Percentiles rank a stretch among this genome's conserved stretches.
These are phyloP conservation scores for Chaetomium sp. DNA, from an alignment of 2,329 filamentous ascomycete genomes.

Conservation along the genomic window DNA sequence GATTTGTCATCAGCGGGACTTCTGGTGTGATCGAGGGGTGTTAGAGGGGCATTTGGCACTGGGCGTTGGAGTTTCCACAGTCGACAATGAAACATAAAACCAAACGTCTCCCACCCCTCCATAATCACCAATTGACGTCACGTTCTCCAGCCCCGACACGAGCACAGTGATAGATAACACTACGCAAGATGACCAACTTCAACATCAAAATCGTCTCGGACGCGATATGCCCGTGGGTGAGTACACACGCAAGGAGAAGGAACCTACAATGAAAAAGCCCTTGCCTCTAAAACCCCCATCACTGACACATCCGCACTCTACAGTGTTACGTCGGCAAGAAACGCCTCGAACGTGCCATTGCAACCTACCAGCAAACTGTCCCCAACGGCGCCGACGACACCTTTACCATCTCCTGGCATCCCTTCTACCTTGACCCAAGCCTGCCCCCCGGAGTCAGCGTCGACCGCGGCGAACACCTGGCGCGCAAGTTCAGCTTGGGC, in stretches of 20 bases:
- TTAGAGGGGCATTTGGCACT: background rate
- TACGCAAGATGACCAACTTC: constrained; percentile 60
- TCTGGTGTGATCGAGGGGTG: background rate
- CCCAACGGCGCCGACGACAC: constrained; percentile 55
- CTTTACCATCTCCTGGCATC: constrained; percentile 67
- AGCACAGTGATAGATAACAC: background rate
- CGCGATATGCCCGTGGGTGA: constrained; percentile 63
- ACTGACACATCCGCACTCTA: background rate
- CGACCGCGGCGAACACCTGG: constrained; percentile 47
- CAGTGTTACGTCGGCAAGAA: constrained; percentile 76
- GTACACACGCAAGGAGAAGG: constrained; percentile 16
- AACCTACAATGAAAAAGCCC: too few species aligned
- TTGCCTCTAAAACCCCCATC: background rate
- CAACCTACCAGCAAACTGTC: constrained; percentile 55
- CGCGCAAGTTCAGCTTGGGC: constrained; percentile 53
- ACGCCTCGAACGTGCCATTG: constrained; percentile 66
- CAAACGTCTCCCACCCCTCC: too few species aligned
- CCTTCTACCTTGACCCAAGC: constrained; percentile 73
- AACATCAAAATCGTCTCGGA: constrained; percentile 75
- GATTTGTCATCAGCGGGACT: constrained; percentile 7
- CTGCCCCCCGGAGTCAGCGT: constrained; percentile 39
- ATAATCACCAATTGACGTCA: too few species aligned
- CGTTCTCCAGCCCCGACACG: too few species aligned
- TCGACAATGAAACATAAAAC: too few species aligned
- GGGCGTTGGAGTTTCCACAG: too few species aligned